Evolutionary conservation across 1,284 basidiomycete genomes (phyloP).

Genomic region (Xerocomus nothofagi): DNA sequence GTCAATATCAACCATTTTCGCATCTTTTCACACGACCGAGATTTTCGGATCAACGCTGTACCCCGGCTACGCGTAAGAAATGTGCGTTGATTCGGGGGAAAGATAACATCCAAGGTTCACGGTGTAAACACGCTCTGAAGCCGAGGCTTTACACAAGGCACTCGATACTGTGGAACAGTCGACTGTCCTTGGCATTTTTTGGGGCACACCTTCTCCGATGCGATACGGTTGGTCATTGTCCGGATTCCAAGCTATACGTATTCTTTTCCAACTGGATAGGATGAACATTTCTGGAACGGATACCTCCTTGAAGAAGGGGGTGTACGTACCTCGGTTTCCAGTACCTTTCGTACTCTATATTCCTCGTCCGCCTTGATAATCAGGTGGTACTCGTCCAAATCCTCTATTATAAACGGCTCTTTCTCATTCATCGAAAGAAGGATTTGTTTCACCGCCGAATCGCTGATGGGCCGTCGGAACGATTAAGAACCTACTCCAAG

Average conservation of each 20-base stretch:
- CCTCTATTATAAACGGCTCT: constrained; percentile 80
- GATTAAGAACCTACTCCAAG: not conserved
- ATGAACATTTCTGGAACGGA: not conserved
- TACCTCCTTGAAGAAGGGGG: not conserved
- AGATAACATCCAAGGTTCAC: not conserved
- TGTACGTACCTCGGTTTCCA: constrained; percentile 69
- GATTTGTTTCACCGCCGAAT: constrained; percentile 90
- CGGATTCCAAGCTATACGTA: constrained; percentile 41
- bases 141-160: not conserved
- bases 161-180: not conserved
- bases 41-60: not conserved
- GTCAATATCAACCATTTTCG: not conserved
- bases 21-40: not conserved
- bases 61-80: not conserved
- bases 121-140: not conserved
- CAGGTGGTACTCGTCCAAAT: constrained; percentile 82
- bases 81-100: not conserved
- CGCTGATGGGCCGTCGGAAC: constrained; percentile 47
- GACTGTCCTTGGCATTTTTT: not conserved
- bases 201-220: not conserved
- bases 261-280: constrained; percentile 39
- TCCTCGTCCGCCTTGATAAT: constrained; percentile 83
- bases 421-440: constrained; percentile 81
- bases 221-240: constrained; percentile 12
- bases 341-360: constrained; percentile 65